Percentiles rank a stretch among this genome's conserved stretches.
Conservation (phyloP, 2,329 filamentous ascomycete genomes). For the Lasiodiplodia hormozganensis region DNA sequence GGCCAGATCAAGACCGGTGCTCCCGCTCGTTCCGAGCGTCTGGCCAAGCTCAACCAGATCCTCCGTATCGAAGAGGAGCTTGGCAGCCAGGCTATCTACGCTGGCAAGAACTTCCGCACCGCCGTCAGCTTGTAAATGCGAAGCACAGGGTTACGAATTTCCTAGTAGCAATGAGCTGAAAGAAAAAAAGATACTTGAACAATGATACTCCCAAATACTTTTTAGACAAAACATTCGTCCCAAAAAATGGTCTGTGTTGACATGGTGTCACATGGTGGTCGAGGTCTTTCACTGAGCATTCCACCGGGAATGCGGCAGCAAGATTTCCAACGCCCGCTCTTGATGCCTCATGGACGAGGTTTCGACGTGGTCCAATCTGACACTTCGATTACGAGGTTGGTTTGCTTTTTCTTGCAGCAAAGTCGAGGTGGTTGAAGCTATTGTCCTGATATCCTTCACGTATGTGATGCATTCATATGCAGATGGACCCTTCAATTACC, state of each 20-base stretch:
- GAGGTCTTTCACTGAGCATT: neutral
- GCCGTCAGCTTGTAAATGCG: conserved; percentile 79
- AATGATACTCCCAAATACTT: conserved; percentile 24
- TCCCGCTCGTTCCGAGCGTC: conserved; percentile 93
- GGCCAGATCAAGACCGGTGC: conserved; percentile 99
- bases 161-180: conserved; percentile 24
- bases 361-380: neutral
- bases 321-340: neutral
- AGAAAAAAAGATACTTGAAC: conserved; percentile 20
- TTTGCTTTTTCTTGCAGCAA: too few relatives aligned
- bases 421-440: too few relatives aligned
- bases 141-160: conserved; percentile 20
- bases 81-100: conserved; percentile 87
- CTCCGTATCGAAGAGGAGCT: conserved; percentile 99
- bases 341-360: neutral
- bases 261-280: neutral
- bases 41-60: conserved; percentile 99
- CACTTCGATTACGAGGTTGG: too few relatives aligned
- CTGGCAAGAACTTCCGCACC: conserved; percentile 89
- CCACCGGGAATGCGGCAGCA: neutral
- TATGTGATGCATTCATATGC: too few relatives aligned
- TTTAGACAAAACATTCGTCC: neutral
- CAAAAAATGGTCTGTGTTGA: neutral
- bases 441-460: too few relatives aligned
- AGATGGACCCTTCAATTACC: too few relatives aligned